These are phyloP conservation scores for Chloropicon primus DNA, from an alignment of 139 green algal species.

Conservation along the genomic window DNA sequence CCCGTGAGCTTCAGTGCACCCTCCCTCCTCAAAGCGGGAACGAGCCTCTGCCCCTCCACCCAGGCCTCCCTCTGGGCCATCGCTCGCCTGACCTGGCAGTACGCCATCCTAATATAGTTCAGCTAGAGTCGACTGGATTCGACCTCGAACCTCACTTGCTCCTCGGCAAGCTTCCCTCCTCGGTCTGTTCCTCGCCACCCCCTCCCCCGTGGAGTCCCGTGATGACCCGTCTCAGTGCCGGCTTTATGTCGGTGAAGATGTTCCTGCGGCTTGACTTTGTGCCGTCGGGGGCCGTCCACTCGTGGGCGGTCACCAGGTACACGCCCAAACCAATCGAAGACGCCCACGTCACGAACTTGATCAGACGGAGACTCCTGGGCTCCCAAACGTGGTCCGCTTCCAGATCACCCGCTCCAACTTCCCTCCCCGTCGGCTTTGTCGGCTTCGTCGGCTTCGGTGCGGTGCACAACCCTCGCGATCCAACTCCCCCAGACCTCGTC, in stretches of 20 bases:
- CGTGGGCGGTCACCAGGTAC: background rate
- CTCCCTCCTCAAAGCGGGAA: background rate
- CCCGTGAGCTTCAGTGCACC: background rate
- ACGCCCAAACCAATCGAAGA: background rate
- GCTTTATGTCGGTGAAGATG: background rate
- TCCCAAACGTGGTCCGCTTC: background rate
- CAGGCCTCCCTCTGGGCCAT: background rate
- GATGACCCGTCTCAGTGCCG: background rate
- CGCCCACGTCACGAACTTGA: background rate
- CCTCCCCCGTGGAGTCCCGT: background rate
- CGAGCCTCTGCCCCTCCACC: background rate
- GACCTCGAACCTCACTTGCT: background rate
- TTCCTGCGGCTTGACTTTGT: background rate
- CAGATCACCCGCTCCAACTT: no score
- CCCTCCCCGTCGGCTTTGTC: no score
- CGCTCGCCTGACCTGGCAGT: background rate
- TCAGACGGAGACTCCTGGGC: background rate
- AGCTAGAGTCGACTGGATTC: no score
- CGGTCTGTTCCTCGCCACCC: no score
- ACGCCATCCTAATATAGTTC: background rate
- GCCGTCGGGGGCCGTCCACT: background rate
- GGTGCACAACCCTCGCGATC: no score
- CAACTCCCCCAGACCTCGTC: no score
- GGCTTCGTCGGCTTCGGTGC: no score
- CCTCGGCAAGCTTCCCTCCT: background rate